Evolutionary conservation across 352 stramenopile species (phyloP).

Genomic region (Globisporangium viniferum): DNA sequence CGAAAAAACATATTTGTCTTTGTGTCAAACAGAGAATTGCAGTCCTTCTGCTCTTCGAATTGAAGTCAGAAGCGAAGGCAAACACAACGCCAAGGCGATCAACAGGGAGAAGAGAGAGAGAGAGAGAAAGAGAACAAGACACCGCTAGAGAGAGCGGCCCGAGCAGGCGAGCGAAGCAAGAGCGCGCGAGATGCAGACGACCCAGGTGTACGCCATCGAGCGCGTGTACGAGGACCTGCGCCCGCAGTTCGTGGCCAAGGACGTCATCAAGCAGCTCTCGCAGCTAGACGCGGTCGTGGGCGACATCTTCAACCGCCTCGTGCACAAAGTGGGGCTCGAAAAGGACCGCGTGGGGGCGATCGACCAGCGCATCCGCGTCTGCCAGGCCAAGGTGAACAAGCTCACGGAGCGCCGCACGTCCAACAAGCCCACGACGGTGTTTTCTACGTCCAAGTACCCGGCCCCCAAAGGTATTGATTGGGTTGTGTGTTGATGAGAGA

Average conservation of each 20-base stretch:
- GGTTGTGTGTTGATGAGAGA: not conserved
- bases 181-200: constrained; percentile 62
- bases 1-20: too few species aligned
- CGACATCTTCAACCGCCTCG: constrained; percentile 81
- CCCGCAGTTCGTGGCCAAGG: constrained; percentile 79
- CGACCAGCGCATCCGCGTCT: constrained; percentile 70
- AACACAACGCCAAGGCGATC: too few species aligned
- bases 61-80: too few species aligned
- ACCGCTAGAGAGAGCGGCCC: not conserved
- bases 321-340: constrained; percentile 73
- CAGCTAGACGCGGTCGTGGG: constrained; percentile 81
- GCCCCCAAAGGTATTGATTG: constrained; percentile 44
- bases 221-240: constrained; percentile 86
- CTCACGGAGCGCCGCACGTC: constrained; percentile 73
- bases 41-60: too few species aligned
- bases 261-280: constrained; percentile 82
- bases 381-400: constrained; percentile 83
- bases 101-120: not conserved
- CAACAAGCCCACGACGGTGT: constrained; percentile 88
- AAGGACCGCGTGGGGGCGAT: constrained; percentile 76
- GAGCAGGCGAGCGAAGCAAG: not conserved
- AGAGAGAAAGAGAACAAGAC: not conserved
- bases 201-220: constrained; percentile 85
- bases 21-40: too few species aligned
- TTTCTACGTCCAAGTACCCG: constrained; percentile 86